Percentiles rank a stretch among this genome's conserved stretches.
These are phyloP conservation scores for Rhododendron simsii DNA, from an alignment of 148 eudicot species.

Conservation along the genomic window DNA sequence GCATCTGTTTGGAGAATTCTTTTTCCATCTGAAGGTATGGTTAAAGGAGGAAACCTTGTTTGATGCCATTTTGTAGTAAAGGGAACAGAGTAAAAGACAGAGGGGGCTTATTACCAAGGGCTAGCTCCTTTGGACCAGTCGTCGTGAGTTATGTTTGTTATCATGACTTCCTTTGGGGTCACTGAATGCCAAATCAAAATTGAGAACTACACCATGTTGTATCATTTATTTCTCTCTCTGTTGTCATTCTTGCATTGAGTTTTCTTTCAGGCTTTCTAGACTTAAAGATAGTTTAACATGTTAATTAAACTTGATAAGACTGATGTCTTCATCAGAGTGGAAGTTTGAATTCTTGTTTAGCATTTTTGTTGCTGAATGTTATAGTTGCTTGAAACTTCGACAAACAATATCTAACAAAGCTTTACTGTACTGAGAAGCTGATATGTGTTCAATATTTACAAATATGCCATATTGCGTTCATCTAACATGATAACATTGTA, in stretches of 20 bases:
- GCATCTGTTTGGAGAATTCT: too few species aligned
- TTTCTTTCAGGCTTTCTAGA: not conserved
- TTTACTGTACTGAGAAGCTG: not conserved
- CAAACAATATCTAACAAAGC: not conserved
- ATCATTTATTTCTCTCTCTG: too few species aligned
- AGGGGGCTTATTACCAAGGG: not conserved
- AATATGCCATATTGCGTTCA: not conserved
- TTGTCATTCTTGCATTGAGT: too few species aligned
- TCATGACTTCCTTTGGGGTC: not conserved
- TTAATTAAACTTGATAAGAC: not conserved
- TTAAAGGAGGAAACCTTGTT: too few species aligned
- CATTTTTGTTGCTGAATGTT: not conserved
- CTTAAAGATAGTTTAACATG: not conserved
- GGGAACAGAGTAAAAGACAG: not conserved
- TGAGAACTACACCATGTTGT: not conserved
- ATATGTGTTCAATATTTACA: not conserved
- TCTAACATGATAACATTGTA: not conserved
- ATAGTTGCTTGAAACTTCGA: not conserved
- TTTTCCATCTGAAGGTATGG: too few species aligned
- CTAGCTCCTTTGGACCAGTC: not conserved
- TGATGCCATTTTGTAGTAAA: not conserved
- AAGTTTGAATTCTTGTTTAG: not conserved
- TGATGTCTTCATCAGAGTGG: not conserved
- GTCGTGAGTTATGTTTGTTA: not conserved
- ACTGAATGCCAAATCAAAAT: not conserved